Evolutionary conservation across 306 rosid genomes (phyloP).

Genomic region (Vicia faba): DNA sequence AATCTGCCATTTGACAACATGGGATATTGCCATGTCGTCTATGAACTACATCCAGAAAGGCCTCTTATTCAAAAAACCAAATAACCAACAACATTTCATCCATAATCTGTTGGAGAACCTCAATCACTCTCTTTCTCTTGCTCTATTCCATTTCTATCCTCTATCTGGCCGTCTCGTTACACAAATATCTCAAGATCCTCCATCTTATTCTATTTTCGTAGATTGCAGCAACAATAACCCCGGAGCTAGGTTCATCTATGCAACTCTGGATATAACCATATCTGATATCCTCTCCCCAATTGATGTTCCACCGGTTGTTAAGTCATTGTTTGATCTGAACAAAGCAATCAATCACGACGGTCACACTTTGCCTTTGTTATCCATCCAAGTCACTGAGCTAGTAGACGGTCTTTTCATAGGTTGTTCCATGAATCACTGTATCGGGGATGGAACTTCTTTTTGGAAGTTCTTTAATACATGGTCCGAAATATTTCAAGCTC

Average conservation of each 20-base stretch:
- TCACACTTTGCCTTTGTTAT: constrained; percentile 52
- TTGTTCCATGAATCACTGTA: constrained; percentile 53
- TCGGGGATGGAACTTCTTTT: constrained; percentile 60
- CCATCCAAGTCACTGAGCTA: constrained; percentile 61
- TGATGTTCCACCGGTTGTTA: constrained; percentile 51
- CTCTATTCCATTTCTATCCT: constrained; percentile 67
- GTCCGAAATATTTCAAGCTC: constrained; percentile 54
- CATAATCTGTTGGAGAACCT: constrained; percentile 40
- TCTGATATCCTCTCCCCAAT: constrained; percentile 55
- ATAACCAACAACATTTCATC: constrained; percentile 30
- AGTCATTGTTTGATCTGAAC: constrained; percentile 58
- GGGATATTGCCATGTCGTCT: constrained; percentile 55
- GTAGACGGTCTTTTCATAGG: constrained; percentile 66
- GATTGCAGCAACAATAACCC: constrained; percentile 42
- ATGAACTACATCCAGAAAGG: constrained; percentile 66
- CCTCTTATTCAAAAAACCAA: constrained; percentile 57
- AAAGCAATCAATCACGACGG: constrained; percentile 61
- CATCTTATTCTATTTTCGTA: constrained; percentile 39
- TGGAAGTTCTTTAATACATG: constrained; percentile 62
- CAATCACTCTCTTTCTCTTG: constrained; percentile 50
- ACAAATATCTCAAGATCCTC: constrained; percentile 21
- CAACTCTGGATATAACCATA: constrained; percentile 46
- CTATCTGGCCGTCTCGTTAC: constrained; percentile 56
- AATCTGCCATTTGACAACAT: constrained; percentile 40
- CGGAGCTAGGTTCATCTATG: constrained; percentile 54